Evolutionary conservation across 768 basidiomycete species (phyloP), one percentile per base, ranked within the genome.

Genomic region (Tylopilus plumbeoviolaceoides): DNA sequence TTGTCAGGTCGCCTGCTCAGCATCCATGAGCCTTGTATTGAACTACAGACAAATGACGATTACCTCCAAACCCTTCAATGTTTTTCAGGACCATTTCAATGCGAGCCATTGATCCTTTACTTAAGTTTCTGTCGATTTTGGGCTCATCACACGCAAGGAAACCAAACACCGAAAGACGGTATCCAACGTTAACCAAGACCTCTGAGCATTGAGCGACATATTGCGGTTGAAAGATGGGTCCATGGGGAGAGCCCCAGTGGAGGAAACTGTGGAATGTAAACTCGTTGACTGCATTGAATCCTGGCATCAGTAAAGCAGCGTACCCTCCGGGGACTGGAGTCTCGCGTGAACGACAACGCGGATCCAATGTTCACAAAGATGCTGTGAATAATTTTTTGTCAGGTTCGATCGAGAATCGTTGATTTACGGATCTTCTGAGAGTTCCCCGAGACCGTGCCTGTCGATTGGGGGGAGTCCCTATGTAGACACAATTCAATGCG

Each of bases 41-140:
- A 25, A 28, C 10, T 23, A 33, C 2, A 3, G 14, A 18, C 27
- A n/a, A 30, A 4, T 11, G 33, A 25, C 5, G 9, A 21, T 43
- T 61, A 81, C 87, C 89, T 66, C 88, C 89, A 56, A 90, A 91
- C 0, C 72, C 70, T 38, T 66, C 66, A 23, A 91, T 87, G 59
- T 90, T 87, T 17, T 78, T 78, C 42, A 73, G 78, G 23, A 90
- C 72, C 88, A 90, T 58, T 78, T 71, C 18, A 89, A 61, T 1
- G 83, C 86, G 30, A 85, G 59, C 87, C 88, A 90, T 58, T 85
- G 86, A 60, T 90, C 89, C 66, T 89, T 89, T 71, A 90, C 89
- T 0, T 87, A 84, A 89, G 60, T 91, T 90, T 7, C 89, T 87
- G 17, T 73, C 71, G 25, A 90, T 63, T 27, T 67, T 61, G 4